Conservation (phyloP, 2,329 filamentous ascomycete species). For the Cordyceps tenuipes region DNA sequence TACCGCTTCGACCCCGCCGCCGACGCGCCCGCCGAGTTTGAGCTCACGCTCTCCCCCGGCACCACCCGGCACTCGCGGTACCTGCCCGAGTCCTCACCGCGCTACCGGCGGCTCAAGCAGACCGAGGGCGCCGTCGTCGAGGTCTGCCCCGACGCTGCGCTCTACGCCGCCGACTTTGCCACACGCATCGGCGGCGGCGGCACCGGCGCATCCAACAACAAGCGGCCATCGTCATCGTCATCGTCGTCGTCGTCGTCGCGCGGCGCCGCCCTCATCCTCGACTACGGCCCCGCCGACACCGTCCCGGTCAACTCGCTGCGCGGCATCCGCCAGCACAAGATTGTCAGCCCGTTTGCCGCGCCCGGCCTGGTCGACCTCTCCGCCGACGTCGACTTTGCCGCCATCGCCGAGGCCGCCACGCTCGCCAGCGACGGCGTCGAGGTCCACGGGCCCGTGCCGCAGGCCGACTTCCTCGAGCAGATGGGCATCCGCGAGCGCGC, state of each 20-base stretch:
- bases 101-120: constrained; percentile 68
- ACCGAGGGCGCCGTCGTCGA: constrained; percentile 68
- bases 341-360: constrained; percentile 68
- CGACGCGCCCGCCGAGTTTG: constrained; percentile 67
- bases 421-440: constrained; percentile 72
- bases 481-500: constrained; percentile 82
- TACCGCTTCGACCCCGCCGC: constrained; percentile 40
- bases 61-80: constrained; percentile 77
- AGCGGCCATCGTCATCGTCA: too few species aligned
- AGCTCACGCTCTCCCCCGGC: constrained; percentile 66
- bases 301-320: constrained; percentile 85
- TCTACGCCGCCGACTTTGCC: constrained; percentile 76
- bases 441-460: constrained; percentile 84
- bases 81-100: constrained; percentile 70
- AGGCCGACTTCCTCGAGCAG: constrained; percentile 66
- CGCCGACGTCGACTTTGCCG: constrained; percentile 88
- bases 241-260: constrained; percentile 42
- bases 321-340: constrained; percentile 70
- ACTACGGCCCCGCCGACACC: constrained; percentile 74
- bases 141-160: constrained; percentile 77
- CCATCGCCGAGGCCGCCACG: constrained; percentile 73
- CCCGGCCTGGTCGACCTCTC: constrained; percentile 82
- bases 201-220: constrained; percentile 22
- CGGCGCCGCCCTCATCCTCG: constrained; percentile 88
- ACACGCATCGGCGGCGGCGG: constrained; percentile 69